phyloP scores from a whole-genome alignment of 805 yeast species.

The Starmerella floricola region DNA sequence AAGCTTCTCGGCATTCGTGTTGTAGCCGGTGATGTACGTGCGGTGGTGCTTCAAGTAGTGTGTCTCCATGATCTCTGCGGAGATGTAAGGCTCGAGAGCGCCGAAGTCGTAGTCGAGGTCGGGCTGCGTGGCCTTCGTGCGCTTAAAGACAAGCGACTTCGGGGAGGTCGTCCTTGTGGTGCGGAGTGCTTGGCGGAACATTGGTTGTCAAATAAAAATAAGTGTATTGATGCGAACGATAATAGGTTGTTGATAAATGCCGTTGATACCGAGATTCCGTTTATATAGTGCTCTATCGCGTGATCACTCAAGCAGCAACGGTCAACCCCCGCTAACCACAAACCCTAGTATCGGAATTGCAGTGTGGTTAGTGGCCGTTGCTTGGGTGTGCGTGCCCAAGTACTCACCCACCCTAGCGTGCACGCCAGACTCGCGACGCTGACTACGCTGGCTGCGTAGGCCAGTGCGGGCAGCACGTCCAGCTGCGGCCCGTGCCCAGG shows the following conservation, averaged over 20 bases:
- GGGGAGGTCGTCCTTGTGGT: slow-evolving; percentile 6
- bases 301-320: no score
- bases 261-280: no score
- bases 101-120: slow-evolving; percentile 73
- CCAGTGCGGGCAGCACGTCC: no score
- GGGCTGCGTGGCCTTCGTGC: slow-evolving; percentile 48
- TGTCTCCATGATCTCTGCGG: slow-evolving; percentile 71
- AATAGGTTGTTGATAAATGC: no score
- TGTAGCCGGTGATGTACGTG: slow-evolving; percentile 78
- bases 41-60: slow-evolving; percentile 90
- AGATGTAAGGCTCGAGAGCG: slow-evolving; percentile 75
- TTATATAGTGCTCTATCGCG: no score
- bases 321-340: no score
- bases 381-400: no score
- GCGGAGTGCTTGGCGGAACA: slow-evolving; percentile 12
- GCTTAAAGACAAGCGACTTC: slow-evolving; percentile 9
- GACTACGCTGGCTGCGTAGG: no score
- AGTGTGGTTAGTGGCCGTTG: neutral
- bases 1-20: slow-evolving; percentile 62
- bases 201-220: neutral
- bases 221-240: neutral
- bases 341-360: no score
- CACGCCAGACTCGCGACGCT: no score
- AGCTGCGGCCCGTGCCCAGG: no score
- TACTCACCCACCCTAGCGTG: no score